These are phyloP conservation scores for Pueraria montana DNA, from an alignment of 306 rosid species.

Conservation along the genomic window DNA sequence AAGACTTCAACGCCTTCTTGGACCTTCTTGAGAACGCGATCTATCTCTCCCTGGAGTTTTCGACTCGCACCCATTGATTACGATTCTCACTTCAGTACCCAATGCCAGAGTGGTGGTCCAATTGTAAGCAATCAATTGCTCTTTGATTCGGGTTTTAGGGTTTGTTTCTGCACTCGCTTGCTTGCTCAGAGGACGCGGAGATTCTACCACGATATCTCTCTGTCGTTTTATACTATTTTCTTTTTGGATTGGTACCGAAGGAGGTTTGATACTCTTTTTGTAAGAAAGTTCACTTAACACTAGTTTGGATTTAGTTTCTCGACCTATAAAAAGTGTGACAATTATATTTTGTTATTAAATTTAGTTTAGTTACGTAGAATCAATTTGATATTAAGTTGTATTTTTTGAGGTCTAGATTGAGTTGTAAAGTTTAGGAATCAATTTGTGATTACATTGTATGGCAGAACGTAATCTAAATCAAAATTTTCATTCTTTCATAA, in stretches of 20 bases:
- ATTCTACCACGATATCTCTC: conserved; percentile 40
- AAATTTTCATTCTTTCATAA: too few relatives aligned
- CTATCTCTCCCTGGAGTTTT: conserved; percentile 99
- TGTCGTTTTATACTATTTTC: not conserved
- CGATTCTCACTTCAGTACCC: conserved; percentile 12
- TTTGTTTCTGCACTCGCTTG: conserved; percentile 46
- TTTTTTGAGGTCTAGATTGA: too few relatives aligned
- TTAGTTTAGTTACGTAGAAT: too few relatives aligned
- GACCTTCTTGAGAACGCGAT: conserved; percentile 97
- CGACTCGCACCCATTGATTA: conserved; percentile 93
- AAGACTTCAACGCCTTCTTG: conserved; percentile 98
- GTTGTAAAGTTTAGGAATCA: too few relatives aligned
- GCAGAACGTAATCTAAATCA: too few relatives aligned
- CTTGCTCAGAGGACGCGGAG: conserved; percentile 47
- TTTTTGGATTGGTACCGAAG: not conserved
- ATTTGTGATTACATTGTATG: too few relatives aligned
- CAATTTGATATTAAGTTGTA: too few relatives aligned
- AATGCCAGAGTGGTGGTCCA: not conserved
- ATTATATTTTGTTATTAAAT: too few relatives aligned
- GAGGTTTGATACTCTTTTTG: not conserved
- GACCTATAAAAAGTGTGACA: too few relatives aligned
- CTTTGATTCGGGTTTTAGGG: conserved; percentile 37
- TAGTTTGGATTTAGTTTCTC: too few relatives aligned
- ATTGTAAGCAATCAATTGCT: not conserved
- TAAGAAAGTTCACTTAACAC: too few relatives aligned